Conservation (phyloP, 768 basidiomycete genomes). For the Mrakia frigida region DNA sequence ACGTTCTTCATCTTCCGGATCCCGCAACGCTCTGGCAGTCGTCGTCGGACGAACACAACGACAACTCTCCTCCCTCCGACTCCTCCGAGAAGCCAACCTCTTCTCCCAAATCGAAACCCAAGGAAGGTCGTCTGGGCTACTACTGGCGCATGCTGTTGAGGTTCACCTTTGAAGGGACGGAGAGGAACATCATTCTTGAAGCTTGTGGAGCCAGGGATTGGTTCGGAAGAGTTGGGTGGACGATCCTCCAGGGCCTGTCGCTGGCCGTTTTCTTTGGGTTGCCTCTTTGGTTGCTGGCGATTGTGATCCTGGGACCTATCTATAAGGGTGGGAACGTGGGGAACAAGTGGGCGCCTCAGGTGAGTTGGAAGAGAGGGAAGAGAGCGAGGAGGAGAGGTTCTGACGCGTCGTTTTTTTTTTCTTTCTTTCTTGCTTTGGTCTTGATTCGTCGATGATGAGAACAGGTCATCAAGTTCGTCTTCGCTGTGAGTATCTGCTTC, state of each 20-base stretch:
- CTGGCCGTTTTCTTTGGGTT: constrained; percentile 43
- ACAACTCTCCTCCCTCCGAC: not conserved
- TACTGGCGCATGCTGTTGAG: constrained; percentile 41
- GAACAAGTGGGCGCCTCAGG: constrained; percentile 41
- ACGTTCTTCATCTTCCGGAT: constrained; percentile 43
- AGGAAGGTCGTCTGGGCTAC: constrained; percentile 33
- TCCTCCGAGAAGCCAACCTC: constrained; percentile 1
- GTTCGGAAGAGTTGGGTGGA: constrained; percentile 38
- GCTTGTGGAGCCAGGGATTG: constrained; percentile 28
- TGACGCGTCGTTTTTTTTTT: not conserved
- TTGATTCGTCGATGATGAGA: too few relatives aligned
- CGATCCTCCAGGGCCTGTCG: constrained; percentile 40
- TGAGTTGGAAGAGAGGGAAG: not conserved
- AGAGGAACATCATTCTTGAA: constrained; percentile 41
- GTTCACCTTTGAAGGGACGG: constrained; percentile 45
- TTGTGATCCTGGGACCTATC: constrained; percentile 43
- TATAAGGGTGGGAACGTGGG: constrained; percentile 41
- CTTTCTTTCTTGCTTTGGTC: not conserved
- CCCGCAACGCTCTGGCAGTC: constrained; percentile 33
- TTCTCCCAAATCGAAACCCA: not conserved
- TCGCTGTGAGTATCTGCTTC: constrained; percentile 32
- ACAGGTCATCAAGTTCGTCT: constrained; percentile 41
- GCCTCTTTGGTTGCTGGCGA: constrained; percentile 42
- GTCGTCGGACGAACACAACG: not conserved
- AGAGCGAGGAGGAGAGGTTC: too few relatives aligned